Percentiles rank a stretch among this genome's conserved stretches.
Evolutionary conservation across 257 asterid species (phyloP).

Genomic region (Plantago ovata): DNA sequence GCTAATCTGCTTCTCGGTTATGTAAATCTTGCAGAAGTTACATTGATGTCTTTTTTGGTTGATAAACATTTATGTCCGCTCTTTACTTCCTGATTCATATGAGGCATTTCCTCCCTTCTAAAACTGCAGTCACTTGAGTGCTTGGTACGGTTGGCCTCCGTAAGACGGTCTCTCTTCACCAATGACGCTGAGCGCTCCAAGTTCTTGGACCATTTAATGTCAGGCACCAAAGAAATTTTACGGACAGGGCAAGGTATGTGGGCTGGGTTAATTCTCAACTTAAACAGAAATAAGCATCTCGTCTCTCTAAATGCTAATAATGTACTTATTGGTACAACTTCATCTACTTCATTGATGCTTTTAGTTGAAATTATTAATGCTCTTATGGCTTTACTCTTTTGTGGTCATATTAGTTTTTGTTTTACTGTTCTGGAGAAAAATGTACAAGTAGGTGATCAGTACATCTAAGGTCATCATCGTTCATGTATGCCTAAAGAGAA

Average conservation of each 20-base stretch:
- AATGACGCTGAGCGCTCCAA: conserved; percentile 81
- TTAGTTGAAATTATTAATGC: conserved; percentile 12
- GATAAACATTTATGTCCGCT: conserved; percentile 4
- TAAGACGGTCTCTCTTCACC: conserved; percentile 90
- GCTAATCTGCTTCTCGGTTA: background rate
- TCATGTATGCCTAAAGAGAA: conserved; percentile 10
- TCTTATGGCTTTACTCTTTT: background rate
- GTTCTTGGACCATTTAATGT: conserved; percentile 85
- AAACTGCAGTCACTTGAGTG: conserved; percentile 81
- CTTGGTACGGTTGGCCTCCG: conserved; percentile 89
- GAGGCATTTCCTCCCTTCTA: conserved; percentile 2
- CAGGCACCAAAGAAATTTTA: conserved; percentile 90
- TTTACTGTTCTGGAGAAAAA: conserved; percentile 1
- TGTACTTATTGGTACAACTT: conserved; percentile 4
- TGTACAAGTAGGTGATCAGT: conserved; percentile 1
- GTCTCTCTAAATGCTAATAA: background rate
- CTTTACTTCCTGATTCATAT: background rate
- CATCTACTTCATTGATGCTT: conserved; percentile 12
- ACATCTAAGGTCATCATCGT: background rate
- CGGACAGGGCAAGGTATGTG: conserved; percentile 83
- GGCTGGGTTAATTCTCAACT: conserved; percentile 11
- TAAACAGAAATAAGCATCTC: conserved; percentile 10
- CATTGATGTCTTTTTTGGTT: background rate
- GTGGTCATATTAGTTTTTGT: conserved; percentile 5
- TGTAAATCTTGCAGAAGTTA: background rate